Evolutionary conservation across 805 yeast genomes (phyloP), one percentile per base, ranked within the genome.

Genomic region (Pichia phayaonensis): DNA sequence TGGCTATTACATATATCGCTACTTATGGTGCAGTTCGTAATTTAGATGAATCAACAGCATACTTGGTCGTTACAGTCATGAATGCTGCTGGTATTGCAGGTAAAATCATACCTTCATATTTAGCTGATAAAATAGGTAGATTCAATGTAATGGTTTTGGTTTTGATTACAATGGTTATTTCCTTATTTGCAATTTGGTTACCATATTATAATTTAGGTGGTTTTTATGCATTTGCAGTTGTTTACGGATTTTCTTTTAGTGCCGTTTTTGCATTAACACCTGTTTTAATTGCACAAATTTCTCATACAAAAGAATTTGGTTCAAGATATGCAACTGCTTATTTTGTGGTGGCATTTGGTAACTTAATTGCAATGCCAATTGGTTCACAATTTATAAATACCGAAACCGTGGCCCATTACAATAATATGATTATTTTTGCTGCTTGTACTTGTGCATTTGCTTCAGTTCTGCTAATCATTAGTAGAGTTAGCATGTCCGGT

Each of bases 301-400:
- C 83, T 16, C 74, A 74, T 8, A 79, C 81, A 0, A 70, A 73
- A 51, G 76, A 79, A 47, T 84, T 84, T 61, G 90, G 90, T 26
- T 79, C 78, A 53, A 67, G 84, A 21, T 84, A 77, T 58, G 90
- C 90, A 0, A 75, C 87, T n/a, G 73, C 81, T 56, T 83, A 81
- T 62, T 79, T 79, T 49, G 61, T 80, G 52, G 80, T 78, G 20
- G 76, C 87, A 47, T 64, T 80, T 44, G 67, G 74, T 22, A 67
- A 71, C 29, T 62, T 79, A 21, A 69, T 74, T 16, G 67, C 72
- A 5, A 68, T 77, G 48, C 81, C 82, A 12, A 64, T 74, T 43
- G 72, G 75, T 13, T 80, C 82, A 54, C 72, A 73, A 2, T 65
- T 77, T 40, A 71, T 77, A 45, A 74, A 59, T 18, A 44, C 46